These are phyloP conservation scores for Aegilops speltoides DNA, from an alignment of 176 grass and related monocot species.

Conservation along the genomic window DNA sequence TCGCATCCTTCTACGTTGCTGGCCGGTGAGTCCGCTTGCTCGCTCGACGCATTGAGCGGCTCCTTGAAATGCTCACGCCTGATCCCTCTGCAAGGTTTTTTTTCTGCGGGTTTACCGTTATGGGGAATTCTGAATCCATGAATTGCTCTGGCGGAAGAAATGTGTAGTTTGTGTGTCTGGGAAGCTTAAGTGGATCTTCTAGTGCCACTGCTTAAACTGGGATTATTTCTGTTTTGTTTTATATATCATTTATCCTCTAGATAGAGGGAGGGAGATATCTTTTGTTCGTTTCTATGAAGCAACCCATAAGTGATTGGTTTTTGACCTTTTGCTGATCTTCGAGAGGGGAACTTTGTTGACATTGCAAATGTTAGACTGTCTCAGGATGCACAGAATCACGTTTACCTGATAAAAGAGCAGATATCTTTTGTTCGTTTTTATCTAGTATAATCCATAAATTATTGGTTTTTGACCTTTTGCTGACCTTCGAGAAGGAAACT, in stretches of 20 bases:
- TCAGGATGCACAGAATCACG: conserved; percentile 81
- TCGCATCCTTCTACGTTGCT: conserved; percentile 94
- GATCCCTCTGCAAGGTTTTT: background rate
- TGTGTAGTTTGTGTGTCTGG: background rate
- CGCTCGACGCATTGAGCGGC: background rate
- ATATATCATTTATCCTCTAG: background rate
- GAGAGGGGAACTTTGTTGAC: conserved; percentile 2
- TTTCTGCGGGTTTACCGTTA: background rate
- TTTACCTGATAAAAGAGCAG: conserved; percentile 77
- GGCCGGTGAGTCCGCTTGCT: conserved; percentile 55
- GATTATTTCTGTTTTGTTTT: background rate
- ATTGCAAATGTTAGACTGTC: conserved; percentile 53
- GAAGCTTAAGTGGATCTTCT: background rate
- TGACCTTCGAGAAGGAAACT: background rate
- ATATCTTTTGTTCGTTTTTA: background rate
- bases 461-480: conserved; percentile 26
- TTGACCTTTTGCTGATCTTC: conserved; percentile 27
- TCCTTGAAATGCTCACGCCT: conserved; percentile 19
- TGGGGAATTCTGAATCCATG: conserved; percentile 18
- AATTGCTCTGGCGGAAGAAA: background rate
- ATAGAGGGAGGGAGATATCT: background rate
- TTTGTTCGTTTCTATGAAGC: conserved; percentile 12
- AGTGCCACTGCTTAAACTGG: background rate
- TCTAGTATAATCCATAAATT: background rate
- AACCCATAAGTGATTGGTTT: background rate